These are phyloP conservation scores for Rhizopogon sp. DNA, from an alignment of 768 basidiomycete species.

Conservation along the genomic window DNA sequence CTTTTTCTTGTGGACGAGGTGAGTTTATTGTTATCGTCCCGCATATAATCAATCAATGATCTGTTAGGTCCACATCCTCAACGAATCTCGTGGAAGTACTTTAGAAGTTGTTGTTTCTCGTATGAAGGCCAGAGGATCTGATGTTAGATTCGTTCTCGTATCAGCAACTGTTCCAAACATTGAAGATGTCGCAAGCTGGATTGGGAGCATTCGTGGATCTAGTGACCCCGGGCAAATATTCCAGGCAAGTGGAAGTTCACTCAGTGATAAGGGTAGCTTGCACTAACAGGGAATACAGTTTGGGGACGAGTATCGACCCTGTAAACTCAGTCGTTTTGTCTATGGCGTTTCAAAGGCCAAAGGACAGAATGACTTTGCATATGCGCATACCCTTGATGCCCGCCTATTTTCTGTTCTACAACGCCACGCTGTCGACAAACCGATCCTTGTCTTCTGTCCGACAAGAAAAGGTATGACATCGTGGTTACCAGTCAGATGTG, in stretches of 20 bases:
- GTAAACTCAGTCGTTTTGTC: conserved; percentile 69
- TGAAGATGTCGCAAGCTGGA: conserved; percentile 85
- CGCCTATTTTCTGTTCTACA: conserved; percentile 71
- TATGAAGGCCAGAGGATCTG: conserved; percentile 73
- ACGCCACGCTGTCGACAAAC: conserved; percentile 71
- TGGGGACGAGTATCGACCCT: conserved; percentile 88
- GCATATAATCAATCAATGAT: not conserved
- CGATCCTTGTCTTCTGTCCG: conserved; percentile 82
- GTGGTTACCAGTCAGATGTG: not conserved
- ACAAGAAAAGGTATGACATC: conserved; percentile 69
- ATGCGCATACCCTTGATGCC: conserved; percentile 63
- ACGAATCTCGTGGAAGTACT: conserved; percentile 86
- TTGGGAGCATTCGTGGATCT: conserved; percentile 41
- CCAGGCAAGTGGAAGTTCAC: conserved; percentile 40
- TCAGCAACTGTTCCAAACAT: conserved; percentile 96
- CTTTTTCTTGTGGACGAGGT: conserved; percentile 94
- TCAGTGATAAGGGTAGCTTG: not conserved
- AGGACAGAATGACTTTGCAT: conserved; percentile 75
- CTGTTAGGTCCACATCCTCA: conserved; percentile 82
- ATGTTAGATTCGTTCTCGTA: conserved; percentile 80
- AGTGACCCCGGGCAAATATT: conserved; percentile 55
- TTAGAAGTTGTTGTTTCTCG: conserved; percentile 93
- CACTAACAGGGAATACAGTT: conserved; percentile 48
- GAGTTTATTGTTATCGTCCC: conserved; percentile 3
- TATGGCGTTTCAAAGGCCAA: conserved; percentile 61